Evolutionary conservation across 192 early-diverging fungal species (phyloP), one percentile per base, ranked within the genome.

Genomic region (Coemansia sp.): DNA sequence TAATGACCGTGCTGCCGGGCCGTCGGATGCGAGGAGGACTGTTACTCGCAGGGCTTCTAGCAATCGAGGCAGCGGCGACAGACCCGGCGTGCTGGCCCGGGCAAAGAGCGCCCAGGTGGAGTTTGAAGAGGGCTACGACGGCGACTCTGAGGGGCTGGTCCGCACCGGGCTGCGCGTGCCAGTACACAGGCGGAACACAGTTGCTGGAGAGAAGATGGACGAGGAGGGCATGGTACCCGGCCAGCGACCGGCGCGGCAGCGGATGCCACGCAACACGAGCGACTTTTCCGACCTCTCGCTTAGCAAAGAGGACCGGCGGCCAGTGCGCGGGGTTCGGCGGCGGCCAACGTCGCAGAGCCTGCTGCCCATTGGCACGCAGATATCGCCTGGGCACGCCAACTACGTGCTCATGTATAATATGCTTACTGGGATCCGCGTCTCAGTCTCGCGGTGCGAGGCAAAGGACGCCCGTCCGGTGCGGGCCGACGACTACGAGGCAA

Each of bases 391-490:
- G n/a, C 95, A 98, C 66, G 84, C 78, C 12, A 96, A 98, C 68
- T 98, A 94, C 57, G 82, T 90, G 40, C 77, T 96, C 11, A 98
- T 98, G 94, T 96, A 93, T 76, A 92, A 96, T 51, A 98, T 98
- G 95, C 76, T 98, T 21, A 98, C 91, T 1, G 93, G 95, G 10
- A 94, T 98, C 56, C 81, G 95, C 14, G 84, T 95, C 14, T 84
- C 87, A 12, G 88, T 91, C 9, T 88, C 87, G 17, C 80, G 95
- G 20, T 90, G 87, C 53, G 81, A 83, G 44, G 89, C 91, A 23
- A 96, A 95, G 67, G 81, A 82, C 12, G 60, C 79, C 28, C 81
- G 90, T 8, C 75, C 81, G 0, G 70, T 96, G 37, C 66, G 71
- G 0, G 65, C 78, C 10, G 85, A 80, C n/a, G 94, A 98, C 66